Conservation (phyloP, 768 basidiomycete genomes). For the Lyophyllum shimeji region DNA sequence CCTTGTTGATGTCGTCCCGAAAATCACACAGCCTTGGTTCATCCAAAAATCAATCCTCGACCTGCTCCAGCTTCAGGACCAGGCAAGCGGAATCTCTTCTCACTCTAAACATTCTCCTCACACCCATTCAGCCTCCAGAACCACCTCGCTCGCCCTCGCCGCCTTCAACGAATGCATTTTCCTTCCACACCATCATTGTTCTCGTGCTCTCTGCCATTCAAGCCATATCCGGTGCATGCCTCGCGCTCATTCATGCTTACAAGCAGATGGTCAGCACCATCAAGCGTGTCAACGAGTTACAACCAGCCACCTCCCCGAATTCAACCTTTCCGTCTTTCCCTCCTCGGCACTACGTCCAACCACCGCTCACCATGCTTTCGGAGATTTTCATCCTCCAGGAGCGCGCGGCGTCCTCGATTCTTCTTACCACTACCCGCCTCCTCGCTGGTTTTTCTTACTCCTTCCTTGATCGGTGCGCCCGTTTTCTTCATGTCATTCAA, state of each 20-base stretch:
- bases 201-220: constrained; percentile 75
- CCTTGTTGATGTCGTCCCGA: constrained; percentile 64
- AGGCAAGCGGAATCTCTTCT: constrained; percentile 25
- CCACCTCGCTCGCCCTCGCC: constrained; percentile 25
- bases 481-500: neutral
- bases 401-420: constrained; percentile 46
- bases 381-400: constrained; percentile 49
- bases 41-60: constrained; percentile 70
- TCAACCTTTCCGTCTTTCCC: constrained; percentile 24
- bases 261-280: constrained; percentile 64
- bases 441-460: constrained; percentile 44
- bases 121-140: constrained; percentile 18
- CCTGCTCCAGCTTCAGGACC: constrained; percentile 48
- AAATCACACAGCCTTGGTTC: constrained; percentile 88
- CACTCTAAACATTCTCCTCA: neutral
- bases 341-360: constrained; percentile 37
- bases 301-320: constrained; percentile 22
- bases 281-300: constrained; percentile 57
- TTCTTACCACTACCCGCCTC: constrained; percentile 47
- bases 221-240: constrained; percentile 64
- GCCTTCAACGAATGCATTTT: constrained; percentile 27
- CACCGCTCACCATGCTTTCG: constrained; percentile 44
- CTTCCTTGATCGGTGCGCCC: constrained; percentile 58
- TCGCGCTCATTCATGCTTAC: constrained; percentile 68
- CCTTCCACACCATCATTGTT: constrained; percentile 53